Evolutionary conservation across 1,284 basidiomycete species (phyloP).

Genomic region (Cystobasidium slooffiae): DNA sequence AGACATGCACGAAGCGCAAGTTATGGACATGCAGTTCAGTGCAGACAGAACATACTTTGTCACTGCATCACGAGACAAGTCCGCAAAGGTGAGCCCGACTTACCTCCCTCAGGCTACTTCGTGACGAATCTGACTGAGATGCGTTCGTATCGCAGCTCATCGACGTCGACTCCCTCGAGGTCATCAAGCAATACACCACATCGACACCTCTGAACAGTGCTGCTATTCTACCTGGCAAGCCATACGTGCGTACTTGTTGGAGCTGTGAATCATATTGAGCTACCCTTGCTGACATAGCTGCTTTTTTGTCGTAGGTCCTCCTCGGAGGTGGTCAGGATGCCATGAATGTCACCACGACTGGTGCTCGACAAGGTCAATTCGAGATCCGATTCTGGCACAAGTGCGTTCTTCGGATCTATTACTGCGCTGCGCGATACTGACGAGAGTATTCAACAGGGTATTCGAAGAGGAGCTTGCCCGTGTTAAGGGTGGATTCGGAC

Average conservation of each 20-base stretch:
- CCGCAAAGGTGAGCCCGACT: conserved; percentile 86
- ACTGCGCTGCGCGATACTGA: background rate
- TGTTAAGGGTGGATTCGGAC: conserved; percentile 94
- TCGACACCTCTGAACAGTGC: conserved; percentile 97
- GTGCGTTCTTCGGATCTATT: conserved; percentile 17
- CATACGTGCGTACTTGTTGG: conserved; percentile 80
- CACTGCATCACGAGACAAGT: conserved; percentile 96
- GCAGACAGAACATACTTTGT: conserved; percentile 92
- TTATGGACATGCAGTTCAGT: conserved; percentile 92
- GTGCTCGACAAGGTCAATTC: conserved; percentile 91
- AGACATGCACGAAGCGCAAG: conserved; percentile 74
- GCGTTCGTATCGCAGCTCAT: conserved; percentile 68
- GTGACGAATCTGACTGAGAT: background rate
- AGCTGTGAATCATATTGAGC: too few relatives aligned
- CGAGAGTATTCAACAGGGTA: conserved; percentile 57
- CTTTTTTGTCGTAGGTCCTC: conserved; percentile 65
- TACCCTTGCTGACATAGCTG: conserved; percentile 8
- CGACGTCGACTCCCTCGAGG: conserved; percentile 82
- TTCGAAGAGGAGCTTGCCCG: conserved; percentile 98
- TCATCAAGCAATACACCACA: conserved; percentile 90
- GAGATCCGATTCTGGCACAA: conserved; percentile 99
- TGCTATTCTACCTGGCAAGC: conserved; percentile 73
- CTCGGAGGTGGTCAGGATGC: conserved; percentile 97
- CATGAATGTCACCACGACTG: conserved; percentile 96
- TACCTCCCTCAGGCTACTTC: too few relatives aligned